phyloP scores from a whole-genome alignment of 208 protist species.

The Leishmania aethiopica region DNA sequence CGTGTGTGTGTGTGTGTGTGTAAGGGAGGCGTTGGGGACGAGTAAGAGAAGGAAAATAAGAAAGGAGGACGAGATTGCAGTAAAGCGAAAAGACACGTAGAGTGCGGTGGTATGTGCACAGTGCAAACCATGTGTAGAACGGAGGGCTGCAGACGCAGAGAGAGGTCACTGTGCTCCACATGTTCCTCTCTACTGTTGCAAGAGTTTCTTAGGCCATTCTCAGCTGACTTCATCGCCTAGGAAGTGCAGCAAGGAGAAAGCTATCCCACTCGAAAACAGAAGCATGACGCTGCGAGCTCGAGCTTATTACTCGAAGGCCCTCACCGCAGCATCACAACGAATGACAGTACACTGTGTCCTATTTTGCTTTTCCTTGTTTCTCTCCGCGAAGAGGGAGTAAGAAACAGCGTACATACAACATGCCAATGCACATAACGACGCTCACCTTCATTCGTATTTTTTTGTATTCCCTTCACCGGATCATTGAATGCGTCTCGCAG shows the following conservation, averaged over 20 bases:
- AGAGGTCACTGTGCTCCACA: neutral
- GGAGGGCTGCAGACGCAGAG: neutral
- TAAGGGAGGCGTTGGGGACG: neutral
- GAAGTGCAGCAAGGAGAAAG: neutral
- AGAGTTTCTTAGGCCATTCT: no score
- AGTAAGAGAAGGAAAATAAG: neutral
- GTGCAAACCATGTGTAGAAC: neutral
- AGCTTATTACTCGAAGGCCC: neutral
- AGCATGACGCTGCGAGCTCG: neutral
- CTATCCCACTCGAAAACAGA: neutral
- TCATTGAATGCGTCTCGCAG: neutral
- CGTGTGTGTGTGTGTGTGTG: conserved; percentile 2
- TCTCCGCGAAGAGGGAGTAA: neutral
- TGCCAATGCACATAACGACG: neutral
- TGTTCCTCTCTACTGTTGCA: neutral
- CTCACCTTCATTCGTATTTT: neutral
- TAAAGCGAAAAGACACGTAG: neutral
- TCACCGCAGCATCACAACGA: neutral
- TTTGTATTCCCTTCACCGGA: neutral
- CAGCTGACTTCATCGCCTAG: neutral
- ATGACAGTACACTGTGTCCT: neutral
- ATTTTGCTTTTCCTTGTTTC: neutral
- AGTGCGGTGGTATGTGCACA: neutral
- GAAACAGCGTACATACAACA: neutral
- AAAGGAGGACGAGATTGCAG: neutral